Conservation (phyloP, 192 early-diverging fungal species). For the Coemansia sp. region DNA sequence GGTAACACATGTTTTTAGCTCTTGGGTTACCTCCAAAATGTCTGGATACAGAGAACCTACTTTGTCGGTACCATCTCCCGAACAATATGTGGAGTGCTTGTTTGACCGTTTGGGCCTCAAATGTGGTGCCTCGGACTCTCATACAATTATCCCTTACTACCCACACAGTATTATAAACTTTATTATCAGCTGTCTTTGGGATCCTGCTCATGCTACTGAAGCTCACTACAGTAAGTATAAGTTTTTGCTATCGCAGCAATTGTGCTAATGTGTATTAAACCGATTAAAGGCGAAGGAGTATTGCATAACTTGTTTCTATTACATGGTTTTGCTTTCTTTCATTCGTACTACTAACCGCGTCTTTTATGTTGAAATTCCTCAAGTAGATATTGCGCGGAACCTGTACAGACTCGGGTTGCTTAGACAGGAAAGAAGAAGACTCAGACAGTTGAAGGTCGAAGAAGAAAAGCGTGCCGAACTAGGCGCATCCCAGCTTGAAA, state of each 20-base stretch:
- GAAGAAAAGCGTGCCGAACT: no score
- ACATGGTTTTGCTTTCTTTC: no score
- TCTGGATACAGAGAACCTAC: constrained; percentile 75
- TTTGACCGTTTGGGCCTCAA: constrained; percentile 62
- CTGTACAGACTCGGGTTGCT: constrained; percentile 15
- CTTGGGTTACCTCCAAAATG: constrained; percentile 89
- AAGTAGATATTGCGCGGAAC: constrained; percentile 15
- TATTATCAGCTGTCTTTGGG: constrained; percentile 29
- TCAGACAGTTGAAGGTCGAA: not conserved
- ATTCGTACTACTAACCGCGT: no score
- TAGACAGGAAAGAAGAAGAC: constrained; percentile 14
- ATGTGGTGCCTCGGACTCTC: constrained; percentile 51
- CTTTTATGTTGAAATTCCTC: no score
- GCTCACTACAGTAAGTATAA: constrained; percentile 25
- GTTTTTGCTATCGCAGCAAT: not conserved
- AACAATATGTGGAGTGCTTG: constrained; percentile 67
- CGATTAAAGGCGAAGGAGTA: no score
- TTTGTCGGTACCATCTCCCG: constrained; percentile 67
- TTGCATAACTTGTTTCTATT: no score
- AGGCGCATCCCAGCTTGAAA: no score
- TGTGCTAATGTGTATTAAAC: not conserved
- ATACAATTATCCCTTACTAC: constrained; percentile 31
- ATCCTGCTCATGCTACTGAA: constrained; percentile 11
- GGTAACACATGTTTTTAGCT: constrained; percentile 63
- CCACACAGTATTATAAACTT: constrained; percentile 30